Conservation (phyloP, 2,329 filamentous ascomycete species). For the Microdochium paspali region DNA sequence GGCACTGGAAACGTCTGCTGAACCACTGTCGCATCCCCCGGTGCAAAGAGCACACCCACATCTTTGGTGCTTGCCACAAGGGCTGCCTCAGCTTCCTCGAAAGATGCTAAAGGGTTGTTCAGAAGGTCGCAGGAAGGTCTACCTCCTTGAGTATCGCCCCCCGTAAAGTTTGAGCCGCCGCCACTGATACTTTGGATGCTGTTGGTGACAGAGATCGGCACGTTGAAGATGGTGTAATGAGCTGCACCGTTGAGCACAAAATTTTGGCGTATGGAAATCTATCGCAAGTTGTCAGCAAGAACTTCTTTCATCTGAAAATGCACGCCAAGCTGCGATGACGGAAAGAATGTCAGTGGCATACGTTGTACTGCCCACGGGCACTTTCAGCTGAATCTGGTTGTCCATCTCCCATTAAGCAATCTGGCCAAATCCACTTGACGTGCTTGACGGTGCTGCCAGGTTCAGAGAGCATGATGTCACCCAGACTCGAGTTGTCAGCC, state of each 20-base stretch:
- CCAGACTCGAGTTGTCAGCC: conserved; percentile 41
- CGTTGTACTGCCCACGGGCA: conserved; percentile 55
- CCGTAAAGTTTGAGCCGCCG: conserved; percentile 14
- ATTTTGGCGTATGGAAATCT: conserved; percentile 63
- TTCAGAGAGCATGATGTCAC: conserved; percentile 55
- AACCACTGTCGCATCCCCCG: conserved; percentile 37
- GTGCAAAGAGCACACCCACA: conserved; percentile 39
- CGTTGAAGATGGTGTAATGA: conserved; percentile 61
- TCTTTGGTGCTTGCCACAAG: conserved; percentile 22
- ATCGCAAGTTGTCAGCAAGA: conserved; percentile 1
- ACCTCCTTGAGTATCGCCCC: background rate
- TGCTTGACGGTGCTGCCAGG: conserved; percentile 63
- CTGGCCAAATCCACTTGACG: conserved; percentile 63
- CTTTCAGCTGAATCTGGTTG: conserved; percentile 32
- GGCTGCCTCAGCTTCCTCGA: conserved; percentile 31
- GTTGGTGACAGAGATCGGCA: conserved; percentile 62
- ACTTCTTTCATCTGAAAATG: background rate
- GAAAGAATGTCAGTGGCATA: conserved; percentile 16
- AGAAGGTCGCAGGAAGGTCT: conserved; percentile 36
- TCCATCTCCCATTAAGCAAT: conserved; percentile 55
- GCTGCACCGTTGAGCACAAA: conserved; percentile 56
- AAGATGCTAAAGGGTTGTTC: conserved; percentile 39
- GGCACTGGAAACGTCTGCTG: conserved; percentile 15
- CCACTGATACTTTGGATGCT: conserved; percentile 34
- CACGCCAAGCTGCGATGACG: no score